phyloP scores from a whole-genome alignment of 2,329 filamentous ascomycete species.

The Pseudopyricularia javanii region DNA sequence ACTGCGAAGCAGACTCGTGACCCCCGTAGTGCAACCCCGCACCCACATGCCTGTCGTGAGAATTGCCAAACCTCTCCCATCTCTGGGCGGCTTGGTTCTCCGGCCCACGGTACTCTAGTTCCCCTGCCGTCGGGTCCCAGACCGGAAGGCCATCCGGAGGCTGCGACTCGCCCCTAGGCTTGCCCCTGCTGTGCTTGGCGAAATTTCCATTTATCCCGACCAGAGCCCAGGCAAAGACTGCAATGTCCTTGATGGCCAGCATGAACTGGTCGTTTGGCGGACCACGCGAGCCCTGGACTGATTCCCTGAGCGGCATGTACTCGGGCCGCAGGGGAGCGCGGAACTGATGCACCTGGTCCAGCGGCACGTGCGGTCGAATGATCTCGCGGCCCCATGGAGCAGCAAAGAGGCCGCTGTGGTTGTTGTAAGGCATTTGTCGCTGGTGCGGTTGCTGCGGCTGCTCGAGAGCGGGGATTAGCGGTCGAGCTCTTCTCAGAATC shows the following conservation, averaged over 20 bases:
- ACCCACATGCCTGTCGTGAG: neutral
- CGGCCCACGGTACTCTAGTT: constrained; percentile 18
- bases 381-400: constrained; percentile 68
- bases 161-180: constrained; percentile 48
- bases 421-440: constrained; percentile 31
- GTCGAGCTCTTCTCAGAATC: constrained; percentile 61
- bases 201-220: constrained; percentile 69
- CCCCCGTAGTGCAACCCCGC: neutral
- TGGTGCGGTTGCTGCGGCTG: constrained; percentile 32
- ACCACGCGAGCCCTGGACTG: constrained; percentile 33
- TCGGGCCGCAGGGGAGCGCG: constrained; percentile 28
- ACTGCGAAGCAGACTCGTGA: neutral
- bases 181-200: constrained; percentile 49
- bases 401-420: constrained; percentile 57
- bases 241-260: constrained; percentile 70
- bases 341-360: constrained; percentile 29
- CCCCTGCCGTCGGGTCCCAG: constrained; percentile 36
- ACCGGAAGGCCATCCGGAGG: constrained; percentile 46
- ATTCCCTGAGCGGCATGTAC: constrained; percentile 30
- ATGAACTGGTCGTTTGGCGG: constrained; percentile 54
- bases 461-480: constrained; percentile 49
- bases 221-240: constrained; percentile 78
- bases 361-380: constrained; percentile 33
- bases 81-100: constrained; percentile 21
- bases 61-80: constrained; percentile 12